Evolutionary conservation across 2,329 filamentous ascomycete genomes (phyloP).

Genomic region (Colletotrichum sp.): DNA sequence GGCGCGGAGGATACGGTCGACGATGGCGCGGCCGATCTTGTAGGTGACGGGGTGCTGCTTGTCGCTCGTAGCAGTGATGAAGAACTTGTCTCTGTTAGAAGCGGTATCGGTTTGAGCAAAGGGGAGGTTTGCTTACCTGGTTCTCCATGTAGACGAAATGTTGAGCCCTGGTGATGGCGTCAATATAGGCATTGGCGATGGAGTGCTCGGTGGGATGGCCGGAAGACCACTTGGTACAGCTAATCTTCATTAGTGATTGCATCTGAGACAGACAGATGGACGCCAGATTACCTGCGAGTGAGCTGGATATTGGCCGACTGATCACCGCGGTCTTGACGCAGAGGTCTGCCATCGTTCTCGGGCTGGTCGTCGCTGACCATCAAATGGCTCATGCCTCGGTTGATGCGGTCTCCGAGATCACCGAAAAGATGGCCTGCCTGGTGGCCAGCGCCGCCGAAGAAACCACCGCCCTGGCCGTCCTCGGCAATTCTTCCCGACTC

Average conservation of each 20-base stretch:
- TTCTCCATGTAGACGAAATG: conserved; percentile 85
- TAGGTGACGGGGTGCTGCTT: conserved; percentile 77
- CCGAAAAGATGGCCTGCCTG: conserved; percentile 41
- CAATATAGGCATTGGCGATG: conserved; percentile 83
- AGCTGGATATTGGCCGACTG: conserved; percentile 52
- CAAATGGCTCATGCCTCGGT: conserved; percentile 41
- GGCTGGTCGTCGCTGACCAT: conserved; percentile 36
- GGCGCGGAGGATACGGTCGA: conserved; percentile 77
- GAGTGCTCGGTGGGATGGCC: conserved; percentile 70
- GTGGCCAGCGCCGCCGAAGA: conserved; percentile 23
- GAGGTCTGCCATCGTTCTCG: conserved; percentile 22
- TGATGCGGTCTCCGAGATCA: conserved; percentile 48
- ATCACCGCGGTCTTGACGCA: conserved; percentile 21
- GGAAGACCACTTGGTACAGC: conserved; percentile 56
- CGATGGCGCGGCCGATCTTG: conserved; percentile 79
- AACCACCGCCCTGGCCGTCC: conserved; percentile 18
- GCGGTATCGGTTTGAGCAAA: neutral
- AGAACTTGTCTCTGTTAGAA: conserved; percentile 60
- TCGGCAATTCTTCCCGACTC: conserved; percentile 12
- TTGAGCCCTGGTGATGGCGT: conserved; percentile 70
- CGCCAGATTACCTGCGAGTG: conserved; percentile 46
- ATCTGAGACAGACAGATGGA: neutral
- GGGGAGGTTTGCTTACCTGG: conserved; percentile 44
- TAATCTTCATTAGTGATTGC: conserved; percentile 26
- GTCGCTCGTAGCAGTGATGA: conserved; percentile 80